Evolutionary conservation across 345 rosid genomes (phyloP).

Genomic region (Salix viminalis): DNA sequence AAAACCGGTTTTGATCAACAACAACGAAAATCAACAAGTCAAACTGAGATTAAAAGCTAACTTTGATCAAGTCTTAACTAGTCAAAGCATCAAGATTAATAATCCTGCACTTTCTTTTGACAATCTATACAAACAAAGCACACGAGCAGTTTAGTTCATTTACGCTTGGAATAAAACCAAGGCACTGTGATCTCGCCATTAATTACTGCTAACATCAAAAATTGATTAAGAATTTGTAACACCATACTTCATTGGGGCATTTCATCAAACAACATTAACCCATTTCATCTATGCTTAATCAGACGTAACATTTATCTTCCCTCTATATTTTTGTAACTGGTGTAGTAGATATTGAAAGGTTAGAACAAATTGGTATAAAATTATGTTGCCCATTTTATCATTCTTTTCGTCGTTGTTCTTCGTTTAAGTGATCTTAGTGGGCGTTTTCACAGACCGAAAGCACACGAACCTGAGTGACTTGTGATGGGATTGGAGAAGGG

Average conservation of each 20-base stretch:
- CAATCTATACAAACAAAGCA: too few species aligned
- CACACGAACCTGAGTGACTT: constrained; percentile 42
- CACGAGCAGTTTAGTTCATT: not conserved
- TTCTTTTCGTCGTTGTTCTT: too few species aligned
- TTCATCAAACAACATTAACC: constrained; percentile 9
- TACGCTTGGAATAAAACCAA: not conserved
- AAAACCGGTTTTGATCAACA: not conserved
- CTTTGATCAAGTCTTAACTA: not conserved
- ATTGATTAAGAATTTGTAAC: not conserved
- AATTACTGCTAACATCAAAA: not conserved
- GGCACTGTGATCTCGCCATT: not conserved
- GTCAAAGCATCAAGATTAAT: not conserved
- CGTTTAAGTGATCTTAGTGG: too few species aligned
- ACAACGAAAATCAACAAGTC: not conserved
- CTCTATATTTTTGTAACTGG: too few species aligned
- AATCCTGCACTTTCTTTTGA: too few species aligned
- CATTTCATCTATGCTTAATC: not conserved
- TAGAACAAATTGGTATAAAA: too few species aligned
- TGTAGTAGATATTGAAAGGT: too few species aligned
- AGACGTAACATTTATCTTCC: not conserved
- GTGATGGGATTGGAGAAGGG: constrained; percentile 16
- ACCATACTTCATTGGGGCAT: not conserved
- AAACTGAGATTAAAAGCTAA: not conserved
- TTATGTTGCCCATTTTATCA: too few species aligned
- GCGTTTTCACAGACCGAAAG: too few species aligned